Evolutionary conservation across 202 grass and related monocot species (phyloP).

Genomic region (Digitaria exilis): DNA sequence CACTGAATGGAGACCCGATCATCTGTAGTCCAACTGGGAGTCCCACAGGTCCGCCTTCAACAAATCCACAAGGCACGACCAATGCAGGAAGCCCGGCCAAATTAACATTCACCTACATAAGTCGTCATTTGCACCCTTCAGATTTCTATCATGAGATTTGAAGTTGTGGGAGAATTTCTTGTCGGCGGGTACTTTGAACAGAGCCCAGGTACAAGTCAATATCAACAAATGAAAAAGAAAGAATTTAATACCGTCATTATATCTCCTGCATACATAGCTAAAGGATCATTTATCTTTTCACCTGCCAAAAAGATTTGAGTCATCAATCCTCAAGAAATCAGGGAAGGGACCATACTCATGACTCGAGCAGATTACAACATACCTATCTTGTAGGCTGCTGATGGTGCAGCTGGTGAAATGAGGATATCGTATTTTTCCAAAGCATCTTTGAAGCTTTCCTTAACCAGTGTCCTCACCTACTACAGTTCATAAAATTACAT

Average conservation of each 20-base stretch:
- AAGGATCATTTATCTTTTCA: constrained; percentile 94
- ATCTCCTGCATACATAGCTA: constrained; percentile 95
- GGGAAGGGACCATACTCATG: background rate
- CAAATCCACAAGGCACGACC: constrained; percentile 91
- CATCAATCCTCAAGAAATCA: constrained; percentile 17
- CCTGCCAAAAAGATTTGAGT: constrained; percentile 49
- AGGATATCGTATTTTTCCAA: constrained; percentile 73
- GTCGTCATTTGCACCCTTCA: background rate
- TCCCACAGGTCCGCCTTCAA: constrained; percentile 67
- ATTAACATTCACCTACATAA: constrained; percentile 93
- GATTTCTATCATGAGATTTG: background rate
- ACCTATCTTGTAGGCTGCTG: constrained; percentile 97
- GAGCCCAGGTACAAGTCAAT: background rate
- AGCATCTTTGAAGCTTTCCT: constrained; percentile 91
- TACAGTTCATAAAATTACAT: constrained; percentile 36
- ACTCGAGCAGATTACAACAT: constrained; percentile 32
- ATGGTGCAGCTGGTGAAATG: constrained; percentile 91
- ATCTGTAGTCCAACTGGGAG: constrained; percentile 93
- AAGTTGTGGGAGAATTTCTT: background rate
- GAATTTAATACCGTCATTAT: constrained; percentile 83
- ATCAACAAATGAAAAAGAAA: constrained; percentile 2
- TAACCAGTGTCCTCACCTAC: constrained; percentile 94
- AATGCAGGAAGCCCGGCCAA: constrained; percentile 85
- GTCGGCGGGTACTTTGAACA: background rate
- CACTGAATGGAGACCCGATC: constrained; percentile 72